phyloP scores from a whole-genome alignment of 306 rosid species.

The Vachellia collinsii region DNA sequence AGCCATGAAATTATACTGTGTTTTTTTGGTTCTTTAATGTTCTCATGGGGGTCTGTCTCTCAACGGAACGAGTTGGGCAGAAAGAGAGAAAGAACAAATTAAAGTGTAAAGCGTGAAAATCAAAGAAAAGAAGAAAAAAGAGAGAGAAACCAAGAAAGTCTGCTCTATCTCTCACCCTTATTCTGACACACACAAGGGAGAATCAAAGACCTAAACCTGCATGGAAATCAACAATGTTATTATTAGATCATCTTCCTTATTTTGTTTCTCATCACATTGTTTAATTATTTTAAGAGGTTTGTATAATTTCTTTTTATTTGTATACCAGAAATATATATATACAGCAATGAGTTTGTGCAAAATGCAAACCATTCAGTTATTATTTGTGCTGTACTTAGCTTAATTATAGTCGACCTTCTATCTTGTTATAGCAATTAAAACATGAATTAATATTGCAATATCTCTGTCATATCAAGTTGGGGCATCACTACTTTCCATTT shows the following conservation, averaged over 20 bases:
- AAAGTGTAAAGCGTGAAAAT: constrained; percentile 37
- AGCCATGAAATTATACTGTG: constrained; percentile 43
- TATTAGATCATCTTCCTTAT: constrained; percentile 50
- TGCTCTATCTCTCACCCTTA: constrained; percentile 36
- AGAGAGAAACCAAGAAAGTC: constrained; percentile 54
- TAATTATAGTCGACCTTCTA: background rate
- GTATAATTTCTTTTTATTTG: constrained; percentile 41
- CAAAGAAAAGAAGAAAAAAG: constrained; percentile 1
- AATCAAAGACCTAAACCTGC: constrained; percentile 61
- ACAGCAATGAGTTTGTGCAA: constrained; percentile 58
- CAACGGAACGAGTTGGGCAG: constrained; percentile 58
- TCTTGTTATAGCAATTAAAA: constrained; percentile 22
- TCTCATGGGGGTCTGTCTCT: constrained; percentile 35
- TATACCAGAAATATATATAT: constrained; percentile 44
- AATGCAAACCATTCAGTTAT: constrained; percentile 46
- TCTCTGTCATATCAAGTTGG: constrained; percentile 3
- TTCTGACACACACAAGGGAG: constrained; percentile 36
- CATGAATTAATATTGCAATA: background rate
- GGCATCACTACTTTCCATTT: constrained; percentile 33
- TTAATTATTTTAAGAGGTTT: constrained; percentile 58
- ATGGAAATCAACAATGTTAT: constrained; percentile 73
- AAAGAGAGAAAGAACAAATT: constrained; percentile 45
- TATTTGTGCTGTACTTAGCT: background rate
- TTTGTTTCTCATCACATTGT: constrained; percentile 51
- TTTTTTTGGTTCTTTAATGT: constrained; percentile 30